phyloP scores from a whole-genome alignment of 495 filamentous ascomycete genomes.

The Beverwykella pulmonaria region DNA sequence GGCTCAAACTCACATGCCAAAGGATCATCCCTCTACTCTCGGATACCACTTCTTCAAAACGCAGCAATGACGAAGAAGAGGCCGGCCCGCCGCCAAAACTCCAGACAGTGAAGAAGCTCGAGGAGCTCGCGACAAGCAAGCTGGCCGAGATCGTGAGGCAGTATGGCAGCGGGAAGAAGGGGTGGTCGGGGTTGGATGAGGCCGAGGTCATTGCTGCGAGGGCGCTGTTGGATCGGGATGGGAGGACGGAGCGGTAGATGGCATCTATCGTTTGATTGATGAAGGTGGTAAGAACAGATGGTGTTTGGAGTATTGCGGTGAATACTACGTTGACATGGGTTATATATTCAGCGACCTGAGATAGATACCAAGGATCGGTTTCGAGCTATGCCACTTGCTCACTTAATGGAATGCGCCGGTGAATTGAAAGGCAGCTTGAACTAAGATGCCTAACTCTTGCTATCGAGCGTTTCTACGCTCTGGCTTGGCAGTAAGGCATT shows the following conservation, averaged over 20 bases:
- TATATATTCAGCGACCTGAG: not conserved
- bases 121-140: slow-evolving; percentile 70
- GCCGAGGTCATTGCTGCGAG: slow-evolving; percentile 78
- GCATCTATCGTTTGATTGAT: too few relatives aligned
- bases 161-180: slow-evolving; percentile 59
- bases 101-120: slow-evolving; percentile 65
- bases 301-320: not conserved
- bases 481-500: too few relatives aligned
- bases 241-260: slow-evolving; percentile 41
- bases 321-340: too few relatives aligned
- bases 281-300: too few relatives aligned
- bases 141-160: slow-evolving; percentile 75
- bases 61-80: slow-evolving; percentile 44
- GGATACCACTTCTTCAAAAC: slow-evolving; percentile 24
- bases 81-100: slow-evolving; percentile 46
- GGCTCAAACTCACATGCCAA: slow-evolving; percentile 69
- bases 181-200: slow-evolving; percentile 71
- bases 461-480: too few relatives aligned
- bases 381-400: not conserved
- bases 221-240: slow-evolving; percentile 63
- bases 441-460: too few relatives aligned
- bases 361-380: not conserved
- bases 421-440: too few relatives aligned
- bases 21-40: slow-evolving; percentile 41
- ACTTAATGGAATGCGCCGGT: too few relatives aligned